Percentiles rank a stretch among this genome's conserved stretches.
These are phyloP conservation scores for Trichosporon sp. DNA, from an alignment of 1,284 basidiomycete genomes.

Conservation along the genomic window DNA sequence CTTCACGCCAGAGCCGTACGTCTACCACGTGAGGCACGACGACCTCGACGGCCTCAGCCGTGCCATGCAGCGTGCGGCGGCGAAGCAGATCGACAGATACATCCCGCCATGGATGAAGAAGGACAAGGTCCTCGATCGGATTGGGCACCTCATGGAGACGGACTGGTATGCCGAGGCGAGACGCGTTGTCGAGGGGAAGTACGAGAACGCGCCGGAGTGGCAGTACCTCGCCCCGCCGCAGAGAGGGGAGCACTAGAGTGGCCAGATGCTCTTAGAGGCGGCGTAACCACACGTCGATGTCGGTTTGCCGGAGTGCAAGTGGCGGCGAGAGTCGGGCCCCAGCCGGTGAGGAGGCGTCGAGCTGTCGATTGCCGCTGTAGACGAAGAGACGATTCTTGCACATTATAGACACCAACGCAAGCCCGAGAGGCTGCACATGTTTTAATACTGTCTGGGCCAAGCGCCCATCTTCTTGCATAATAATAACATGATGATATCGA, in stretches of 20 bases:
- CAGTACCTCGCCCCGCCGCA: background rate
- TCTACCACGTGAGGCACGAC: constrained; percentile 43
- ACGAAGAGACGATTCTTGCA: too few relatives aligned
- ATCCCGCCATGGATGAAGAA: constrained; percentile 24
- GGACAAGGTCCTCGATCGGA: constrained; percentile 14
- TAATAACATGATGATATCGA: too few relatives aligned
- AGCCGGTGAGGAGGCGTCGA: too few relatives aligned
- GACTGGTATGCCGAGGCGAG: constrained; percentile 22
- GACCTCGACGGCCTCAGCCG: constrained; percentile 24
- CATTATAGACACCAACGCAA: too few relatives aligned
- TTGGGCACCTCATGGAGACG: constrained; percentile 15
- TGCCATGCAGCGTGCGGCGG: constrained; percentile 25
- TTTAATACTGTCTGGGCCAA: too few relatives aligned
- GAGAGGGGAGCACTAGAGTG: background rate
- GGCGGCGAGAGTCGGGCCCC: too few relatives aligned
- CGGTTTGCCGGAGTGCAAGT: too few relatives aligned
- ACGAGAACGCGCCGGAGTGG: constrained; percentile 2
- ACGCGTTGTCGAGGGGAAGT: background rate
- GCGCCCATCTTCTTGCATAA: too few relatives aligned
- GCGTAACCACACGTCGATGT: background rate
- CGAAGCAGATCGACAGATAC: constrained; percentile 30
- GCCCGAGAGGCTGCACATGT: too few relatives aligned
- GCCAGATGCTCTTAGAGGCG: background rate
- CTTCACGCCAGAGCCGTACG: constrained; percentile 42
- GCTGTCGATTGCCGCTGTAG: too few relatives aligned